These are phyloP conservation scores for Sporothrix humicola DNA, from an alignment of 2,329 filamentous ascomycete genomes.

Conservation along the genomic window DNA sequence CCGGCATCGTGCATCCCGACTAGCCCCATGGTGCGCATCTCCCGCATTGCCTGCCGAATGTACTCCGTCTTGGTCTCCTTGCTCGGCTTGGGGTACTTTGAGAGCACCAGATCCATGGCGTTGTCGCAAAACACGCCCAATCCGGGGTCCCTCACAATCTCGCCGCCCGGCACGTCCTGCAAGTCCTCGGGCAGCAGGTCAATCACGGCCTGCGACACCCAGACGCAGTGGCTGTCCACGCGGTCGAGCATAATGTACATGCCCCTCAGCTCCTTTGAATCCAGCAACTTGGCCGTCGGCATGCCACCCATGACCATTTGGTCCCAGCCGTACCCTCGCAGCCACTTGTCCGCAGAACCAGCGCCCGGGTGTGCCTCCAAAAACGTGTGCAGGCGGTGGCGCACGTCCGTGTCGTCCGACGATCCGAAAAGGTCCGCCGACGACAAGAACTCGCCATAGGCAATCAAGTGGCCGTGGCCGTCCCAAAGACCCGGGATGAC, in stretches of 20 bases:
- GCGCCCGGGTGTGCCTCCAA: constrained; percentile 55
- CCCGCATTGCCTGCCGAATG: constrained; percentile 64
- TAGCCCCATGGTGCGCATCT: constrained; percentile 67
- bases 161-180: constrained; percentile 65
- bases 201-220: constrained; percentile 69
- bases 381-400: constrained; percentile 58
- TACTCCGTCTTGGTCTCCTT: constrained; percentile 59
- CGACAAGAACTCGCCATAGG: constrained; percentile 69
- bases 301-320: constrained; percentile 67
- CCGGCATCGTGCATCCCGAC: constrained; percentile 74
- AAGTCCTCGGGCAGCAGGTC: constrained; percentile 61
- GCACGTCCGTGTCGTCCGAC: constrained; percentile 60
- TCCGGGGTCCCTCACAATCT: constrained; percentile 65
- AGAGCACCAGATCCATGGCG: constrained; percentile 67
- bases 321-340: constrained; percentile 73
- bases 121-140: constrained; percentile 76
- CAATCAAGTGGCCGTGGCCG: constrained; percentile 69
- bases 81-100: constrained; percentile 62
- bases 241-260: constrained; percentile 72
- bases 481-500: constrained; percentile 73
- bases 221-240: constrained; percentile 72
- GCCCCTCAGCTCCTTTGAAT: constrained; percentile 57
- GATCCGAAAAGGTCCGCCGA: constrained; percentile 69
- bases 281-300: constrained; percentile 67
- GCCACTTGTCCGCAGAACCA: constrained; percentile 63